phyloP scores from a whole-genome alignment of 2,329 filamentous ascomycete species.

The Xylariomycetidae sp. region DNA sequence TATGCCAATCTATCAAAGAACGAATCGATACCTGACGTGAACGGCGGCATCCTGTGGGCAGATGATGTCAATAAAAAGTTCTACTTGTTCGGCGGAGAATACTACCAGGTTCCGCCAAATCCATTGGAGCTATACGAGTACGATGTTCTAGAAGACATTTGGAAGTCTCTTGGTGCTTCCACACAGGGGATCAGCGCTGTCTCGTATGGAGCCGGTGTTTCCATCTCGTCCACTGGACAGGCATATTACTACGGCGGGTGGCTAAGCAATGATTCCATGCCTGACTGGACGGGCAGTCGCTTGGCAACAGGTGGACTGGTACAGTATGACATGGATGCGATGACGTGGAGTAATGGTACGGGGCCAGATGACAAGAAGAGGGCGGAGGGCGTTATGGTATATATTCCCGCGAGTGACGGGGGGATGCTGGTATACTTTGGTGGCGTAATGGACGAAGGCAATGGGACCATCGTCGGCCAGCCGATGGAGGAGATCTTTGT shows the following conservation, averaged over 20 bases:
- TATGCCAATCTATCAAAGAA: constrained; percentile 57
- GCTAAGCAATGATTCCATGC: constrained; percentile 48
- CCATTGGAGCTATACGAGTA: constrained; percentile 51
- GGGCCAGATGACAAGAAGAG: constrained; percentile 49
- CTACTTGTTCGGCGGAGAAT: constrained; percentile 60
- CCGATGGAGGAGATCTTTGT: constrained; percentile 49
- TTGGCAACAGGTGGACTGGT: constrained; percentile 49
- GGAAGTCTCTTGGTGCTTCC: constrained; percentile 43
- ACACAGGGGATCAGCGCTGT: constrained; percentile 38
- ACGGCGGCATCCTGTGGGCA: constrained; percentile 49
- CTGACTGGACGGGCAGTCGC: constrained; percentile 44
- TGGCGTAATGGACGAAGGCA: constrained; percentile 46
- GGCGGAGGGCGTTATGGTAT: constrained; percentile 57
- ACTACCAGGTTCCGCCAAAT: constrained; percentile 36
- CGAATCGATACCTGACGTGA: constrained; percentile 43
- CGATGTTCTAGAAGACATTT: constrained; percentile 51
- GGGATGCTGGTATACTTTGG: constrained; percentile 61
- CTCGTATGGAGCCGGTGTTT: constrained; percentile 53
- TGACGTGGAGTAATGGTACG: constrained; percentile 47
- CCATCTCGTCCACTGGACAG: constrained; percentile 48
- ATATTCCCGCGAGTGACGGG: constrained; percentile 53
- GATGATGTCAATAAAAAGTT: constrained; percentile 60
- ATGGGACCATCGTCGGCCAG: constrained; percentile 42
- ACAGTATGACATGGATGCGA: constrained; percentile 50
- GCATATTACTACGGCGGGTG: constrained; percentile 62